Percentiles rank a stretch among this genome's conserved stretches.
Conservation (phyloP, 2,329 filamentous ascomycete species). For the Xylariaceae sp. region DNA sequence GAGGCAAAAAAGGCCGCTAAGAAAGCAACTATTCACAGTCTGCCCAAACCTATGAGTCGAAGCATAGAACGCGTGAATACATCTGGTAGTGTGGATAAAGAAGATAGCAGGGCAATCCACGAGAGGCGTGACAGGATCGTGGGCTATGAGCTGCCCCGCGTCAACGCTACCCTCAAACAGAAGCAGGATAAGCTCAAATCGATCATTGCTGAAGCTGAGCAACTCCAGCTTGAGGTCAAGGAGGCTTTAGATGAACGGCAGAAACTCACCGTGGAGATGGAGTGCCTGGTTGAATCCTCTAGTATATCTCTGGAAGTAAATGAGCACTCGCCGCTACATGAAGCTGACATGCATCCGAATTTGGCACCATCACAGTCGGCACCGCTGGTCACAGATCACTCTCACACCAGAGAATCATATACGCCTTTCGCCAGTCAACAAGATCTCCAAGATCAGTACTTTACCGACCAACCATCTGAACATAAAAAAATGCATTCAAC, state of each 20-base stretch:
- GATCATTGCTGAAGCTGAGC: constrained; percentile 42
- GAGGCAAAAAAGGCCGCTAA: constrained; percentile 45
- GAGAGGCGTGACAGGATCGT: constrained; percentile 33
- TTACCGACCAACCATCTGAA: background rate
- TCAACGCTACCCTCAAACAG: constrained; percentile 37
- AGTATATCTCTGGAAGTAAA: constrained; percentile 9
- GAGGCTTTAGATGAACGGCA: constrained; percentile 32
- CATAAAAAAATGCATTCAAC: background rate
- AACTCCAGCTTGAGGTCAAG: constrained; percentile 44
- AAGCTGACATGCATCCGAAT: constrained; percentile 16
- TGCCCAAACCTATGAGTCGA: constrained; percentile 22
- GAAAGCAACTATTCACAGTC: constrained; percentile 18
- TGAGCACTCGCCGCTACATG: constrained; percentile 7
- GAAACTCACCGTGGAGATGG: constrained; percentile 30
- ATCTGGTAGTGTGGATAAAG: constrained; percentile 3
- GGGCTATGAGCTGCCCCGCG: constrained; percentile 36
- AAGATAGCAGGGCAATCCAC: constrained; percentile 8
- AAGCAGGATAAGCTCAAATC: constrained; percentile 44
- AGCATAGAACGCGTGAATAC: constrained; percentile 13
- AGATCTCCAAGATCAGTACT: background rate
- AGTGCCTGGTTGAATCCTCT: constrained; percentile 30
- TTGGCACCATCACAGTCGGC: background rate
- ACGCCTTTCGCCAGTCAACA: background rate
- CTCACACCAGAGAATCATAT: background rate
- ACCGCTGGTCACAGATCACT: background rate